Percentiles rank a stretch among this genome's conserved stretches.
Conservation (phyloP, 2,329 filamentous ascomycete genomes). For the Immersiporthe knoxdaviesiana region DNA sequence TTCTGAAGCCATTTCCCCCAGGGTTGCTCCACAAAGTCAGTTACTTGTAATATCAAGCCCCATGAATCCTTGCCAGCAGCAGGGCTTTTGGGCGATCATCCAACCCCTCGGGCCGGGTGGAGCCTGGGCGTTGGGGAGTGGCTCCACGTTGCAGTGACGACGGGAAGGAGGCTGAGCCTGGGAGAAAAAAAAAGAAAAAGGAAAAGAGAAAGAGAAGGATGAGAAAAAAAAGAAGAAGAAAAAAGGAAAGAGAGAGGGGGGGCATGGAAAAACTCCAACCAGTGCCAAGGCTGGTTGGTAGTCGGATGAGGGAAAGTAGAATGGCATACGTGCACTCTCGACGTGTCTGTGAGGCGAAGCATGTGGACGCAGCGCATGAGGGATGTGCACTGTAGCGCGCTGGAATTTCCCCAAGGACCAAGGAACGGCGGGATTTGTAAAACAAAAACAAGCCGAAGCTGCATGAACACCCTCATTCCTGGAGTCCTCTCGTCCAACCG, state of each 20-base stretch:
- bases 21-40: not conserved
- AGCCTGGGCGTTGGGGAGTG: not conserved
- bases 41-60: constrained; percentile 1
- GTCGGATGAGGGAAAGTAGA: too few species aligned
- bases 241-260: not conserved
- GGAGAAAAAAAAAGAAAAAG: not conserved
- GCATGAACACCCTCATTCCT: not conserved
- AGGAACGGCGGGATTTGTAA: not conserved
- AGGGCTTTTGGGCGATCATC: constrained; percentile 3
- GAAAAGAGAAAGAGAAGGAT: not conserved
- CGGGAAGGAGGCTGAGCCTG: not conserved
- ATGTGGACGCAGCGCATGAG: not conserved
- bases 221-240: not conserved
- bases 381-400: not conserved
- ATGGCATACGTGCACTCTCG: not conserved
- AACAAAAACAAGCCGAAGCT: not conserved
- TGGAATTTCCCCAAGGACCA: not conserved
- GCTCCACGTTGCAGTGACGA: constrained; percentile 1
- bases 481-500: not conserved
- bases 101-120: constrained; percentile 12
- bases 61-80: constrained; percentile 1
- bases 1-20: not conserved
- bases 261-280: too few species aligned
- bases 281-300: not conserved
- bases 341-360: not conserved